Percentiles rank a stretch among this genome's conserved stretches.
These are phyloP conservation scores for Cicer chorassanicum DNA, from an alignment of 306 rosid genomes.

Conservation along the genomic window DNA sequence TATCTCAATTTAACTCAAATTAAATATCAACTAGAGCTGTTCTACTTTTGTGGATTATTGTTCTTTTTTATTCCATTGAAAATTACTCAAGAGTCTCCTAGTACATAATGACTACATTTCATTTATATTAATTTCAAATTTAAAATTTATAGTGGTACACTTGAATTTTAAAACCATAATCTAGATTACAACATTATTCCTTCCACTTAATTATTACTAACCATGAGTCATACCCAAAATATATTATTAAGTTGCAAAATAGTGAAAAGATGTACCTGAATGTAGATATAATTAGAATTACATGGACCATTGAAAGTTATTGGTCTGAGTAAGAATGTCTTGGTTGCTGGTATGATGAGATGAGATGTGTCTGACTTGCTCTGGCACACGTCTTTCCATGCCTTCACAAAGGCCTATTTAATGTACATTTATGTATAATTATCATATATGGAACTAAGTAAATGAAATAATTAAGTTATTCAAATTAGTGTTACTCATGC, in stretches of 20 bases:
- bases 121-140: no score
- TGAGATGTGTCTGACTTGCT: conserved; percentile 40
- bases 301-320: conserved; percentile 54
- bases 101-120: no score
- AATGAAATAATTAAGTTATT: neutral
- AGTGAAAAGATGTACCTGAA: conserved; percentile 45
- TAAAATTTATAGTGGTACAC: no score
- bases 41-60: neutral
- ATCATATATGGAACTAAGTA: neutral
- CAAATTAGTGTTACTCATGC: neutral
- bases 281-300: conserved; percentile 43
- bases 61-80: neutral
- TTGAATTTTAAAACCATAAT: no score
- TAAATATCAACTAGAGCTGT: neutral
- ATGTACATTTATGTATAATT: conserved; percentile 18
- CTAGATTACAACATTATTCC: no score
- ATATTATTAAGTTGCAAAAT: neutral
- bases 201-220: no score
- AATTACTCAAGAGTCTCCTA: neutral
- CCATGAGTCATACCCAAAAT: no score
- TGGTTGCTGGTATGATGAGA: conserved; percentile 45
- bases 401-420: conserved; percentile 55
- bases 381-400: conserved; percentile 50
- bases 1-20: neutral
- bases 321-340: conserved; percentile 53